These are phyloP conservation scores for Beta lomatogona DNA, from an alignment of 179 eudicot species.

Conservation along the genomic window DNA sequence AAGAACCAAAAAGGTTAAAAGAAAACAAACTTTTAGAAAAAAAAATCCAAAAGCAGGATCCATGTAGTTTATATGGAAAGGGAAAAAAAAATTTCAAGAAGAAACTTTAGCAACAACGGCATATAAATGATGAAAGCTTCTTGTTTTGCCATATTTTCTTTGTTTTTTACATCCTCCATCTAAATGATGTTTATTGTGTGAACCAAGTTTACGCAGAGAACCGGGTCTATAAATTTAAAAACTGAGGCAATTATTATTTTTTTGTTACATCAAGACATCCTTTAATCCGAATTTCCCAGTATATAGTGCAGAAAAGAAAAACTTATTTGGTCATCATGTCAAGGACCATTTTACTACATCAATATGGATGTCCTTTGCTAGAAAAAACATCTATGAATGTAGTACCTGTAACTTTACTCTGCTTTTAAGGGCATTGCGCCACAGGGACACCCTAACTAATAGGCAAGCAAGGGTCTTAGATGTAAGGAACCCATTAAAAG, in stretches of 20 bases:
- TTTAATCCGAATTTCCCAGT: slow-evolving; percentile 28
- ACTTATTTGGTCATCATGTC: slow-evolving; percentile 15
- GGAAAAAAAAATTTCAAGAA: slow-evolving; percentile 4
- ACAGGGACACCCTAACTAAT: too few relatives aligned
- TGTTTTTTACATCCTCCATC: not conserved
- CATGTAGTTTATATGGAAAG: slow-evolving; percentile 11
- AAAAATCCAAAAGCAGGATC: slow-evolving; percentile 34
- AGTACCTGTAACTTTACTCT: too few relatives aligned
- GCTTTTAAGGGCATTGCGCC: too few relatives aligned
- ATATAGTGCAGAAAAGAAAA: slow-evolving; percentile 22
- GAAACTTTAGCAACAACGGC: slow-evolving; percentile 36
- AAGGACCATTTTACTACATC: slow-evolving; percentile 24
- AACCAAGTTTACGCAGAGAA: too few relatives aligned
- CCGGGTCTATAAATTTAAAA: not conserved
- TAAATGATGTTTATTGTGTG: not conserved
- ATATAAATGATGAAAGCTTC: slow-evolving; percentile 10
- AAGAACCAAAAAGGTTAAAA: slow-evolving; percentile 32
- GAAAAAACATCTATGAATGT: too few relatives aligned
- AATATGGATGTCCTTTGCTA: not conserved
- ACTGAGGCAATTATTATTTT: not conserved
- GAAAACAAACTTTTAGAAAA: slow-evolving; percentile 30
- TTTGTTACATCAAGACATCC: too few relatives aligned
- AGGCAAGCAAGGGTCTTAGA: too few relatives aligned
- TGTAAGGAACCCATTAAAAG: too few relatives aligned
- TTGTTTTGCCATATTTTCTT: slow-evolving; percentile 7